These are phyloP conservation scores for Plenodomus tracheiphilus DNA, from an alignment of 2,329 filamentous ascomycete genomes.

Conservation along the genomic window DNA sequence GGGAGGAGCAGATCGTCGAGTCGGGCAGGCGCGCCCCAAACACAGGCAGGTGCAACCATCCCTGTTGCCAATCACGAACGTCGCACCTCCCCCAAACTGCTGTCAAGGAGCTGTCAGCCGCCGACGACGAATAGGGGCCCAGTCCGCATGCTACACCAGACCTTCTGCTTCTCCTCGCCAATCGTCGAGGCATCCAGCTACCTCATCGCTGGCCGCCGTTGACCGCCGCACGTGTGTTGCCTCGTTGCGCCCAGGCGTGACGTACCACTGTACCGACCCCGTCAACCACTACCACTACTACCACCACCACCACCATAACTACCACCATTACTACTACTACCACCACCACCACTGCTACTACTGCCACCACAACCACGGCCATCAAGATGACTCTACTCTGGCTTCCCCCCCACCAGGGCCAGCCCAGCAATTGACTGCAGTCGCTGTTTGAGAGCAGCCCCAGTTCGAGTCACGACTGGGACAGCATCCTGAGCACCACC, in stretches of 20 bases:
- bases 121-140: conserved; percentile 21
- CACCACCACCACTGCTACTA: neutral
- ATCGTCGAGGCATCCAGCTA: neutral
- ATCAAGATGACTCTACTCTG: too few species aligned
- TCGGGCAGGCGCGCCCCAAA: conserved; percentile 23
- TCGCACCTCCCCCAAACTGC: conserved; percentile 31
- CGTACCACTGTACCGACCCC: neutral
- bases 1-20: conserved; percentile 21
- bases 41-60: conserved; percentile 26
- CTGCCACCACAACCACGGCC: neutral
- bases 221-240: neutral
- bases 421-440: neutral
- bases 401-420: neutral
- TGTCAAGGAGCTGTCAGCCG: conserved; percentile 36
- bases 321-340: neutral
- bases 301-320: neutral
- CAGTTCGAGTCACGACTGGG: conserved; percentile 23
- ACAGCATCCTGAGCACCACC: neutral
- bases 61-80: conserved; percentile 37
- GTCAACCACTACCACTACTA: neutral
- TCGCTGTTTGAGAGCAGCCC: conserved; percentile 26
- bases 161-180: neutral
- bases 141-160: conserved; percentile 11
- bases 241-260: neutral
- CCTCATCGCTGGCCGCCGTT: neutral